Conservation (phyloP, 768 basidiomycete species). For the Auricularia sp. region DNA sequence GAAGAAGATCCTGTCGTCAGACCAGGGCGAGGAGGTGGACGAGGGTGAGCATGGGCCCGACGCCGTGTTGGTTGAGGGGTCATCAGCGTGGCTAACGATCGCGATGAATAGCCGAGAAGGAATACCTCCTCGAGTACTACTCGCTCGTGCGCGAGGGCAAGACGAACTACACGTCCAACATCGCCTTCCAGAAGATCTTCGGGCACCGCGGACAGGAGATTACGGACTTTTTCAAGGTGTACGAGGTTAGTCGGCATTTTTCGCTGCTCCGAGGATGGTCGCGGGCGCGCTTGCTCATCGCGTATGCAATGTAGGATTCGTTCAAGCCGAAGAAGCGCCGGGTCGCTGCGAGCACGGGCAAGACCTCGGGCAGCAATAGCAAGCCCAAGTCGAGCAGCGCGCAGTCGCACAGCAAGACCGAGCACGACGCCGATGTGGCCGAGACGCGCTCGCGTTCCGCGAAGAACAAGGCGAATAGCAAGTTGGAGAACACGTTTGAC, state of each 20-base stretch:
- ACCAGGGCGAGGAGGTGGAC: neutral
- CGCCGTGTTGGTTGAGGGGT: neutral
- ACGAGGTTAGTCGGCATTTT: neutral
- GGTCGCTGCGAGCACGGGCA: neutral
- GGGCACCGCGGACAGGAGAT: constrained; percentile 5
- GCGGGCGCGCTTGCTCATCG: no score
- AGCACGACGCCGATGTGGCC: no score
- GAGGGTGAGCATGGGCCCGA: neutral
- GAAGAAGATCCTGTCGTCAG: neutral
- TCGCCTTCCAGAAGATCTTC: constrained; percentile 16
- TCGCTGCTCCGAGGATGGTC: no score
- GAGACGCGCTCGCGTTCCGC: no score
- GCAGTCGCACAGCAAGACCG: no score
- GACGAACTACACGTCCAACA: constrained; percentile 16
- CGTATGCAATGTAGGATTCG: neutral
- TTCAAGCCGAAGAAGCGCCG: neutral
- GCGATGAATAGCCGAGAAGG: constrained; percentile 16
- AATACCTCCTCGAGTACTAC: constrained; percentile 23
- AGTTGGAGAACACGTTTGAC: no score
- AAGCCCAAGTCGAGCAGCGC: no score
- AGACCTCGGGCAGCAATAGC: no score
- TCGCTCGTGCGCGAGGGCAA: constrained; percentile 24
- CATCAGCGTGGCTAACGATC: neutral
- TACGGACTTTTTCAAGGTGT: neutral
- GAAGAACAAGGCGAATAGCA: no score